Conservation (phyloP, 2,329 filamentous ascomycete genomes). For the Chrysoporthe austroafricana region DNA sequence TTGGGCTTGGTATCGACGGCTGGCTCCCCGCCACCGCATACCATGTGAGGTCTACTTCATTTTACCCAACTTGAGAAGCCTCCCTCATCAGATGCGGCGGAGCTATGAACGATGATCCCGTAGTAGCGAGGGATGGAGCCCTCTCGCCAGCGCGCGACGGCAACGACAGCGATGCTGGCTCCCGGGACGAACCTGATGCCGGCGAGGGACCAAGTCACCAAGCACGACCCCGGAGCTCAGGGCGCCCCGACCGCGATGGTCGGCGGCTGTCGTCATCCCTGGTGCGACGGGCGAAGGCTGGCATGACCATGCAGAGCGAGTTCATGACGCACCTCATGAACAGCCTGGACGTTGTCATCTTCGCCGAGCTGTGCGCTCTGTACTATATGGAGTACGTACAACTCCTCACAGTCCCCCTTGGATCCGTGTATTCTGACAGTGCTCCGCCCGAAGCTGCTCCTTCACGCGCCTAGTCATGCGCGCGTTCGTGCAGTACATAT, state of each 20-base stretch:
- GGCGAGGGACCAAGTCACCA: slow-evolving; percentile 23
- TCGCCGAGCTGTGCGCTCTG: slow-evolving; percentile 65
- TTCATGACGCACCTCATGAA: slow-evolving; percentile 64
- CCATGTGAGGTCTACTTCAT: slow-evolving; percentile 25
- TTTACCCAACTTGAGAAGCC: slow-evolving; percentile 28
- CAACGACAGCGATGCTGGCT: slow-evolving; percentile 17
- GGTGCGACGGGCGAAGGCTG: slow-evolving; percentile 35
- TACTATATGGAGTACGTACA: slow-evolving; percentile 72
- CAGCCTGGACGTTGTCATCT: slow-evolving; percentile 65
- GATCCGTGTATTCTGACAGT: slow-evolving; percentile 24
- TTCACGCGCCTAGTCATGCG: slow-evolving; percentile 65
- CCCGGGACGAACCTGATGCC: slow-evolving; percentile 8
- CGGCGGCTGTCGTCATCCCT: slow-evolving; percentile 28
- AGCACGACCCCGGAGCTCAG: neutral
- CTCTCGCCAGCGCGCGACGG: slow-evolving; percentile 32
- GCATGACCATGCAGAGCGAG: slow-evolving; percentile 59
- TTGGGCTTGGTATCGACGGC: neutral
- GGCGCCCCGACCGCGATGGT: slow-evolving; percentile 15
- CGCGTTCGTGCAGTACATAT: slow-evolving; percentile 62
- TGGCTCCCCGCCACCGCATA: slow-evolving; percentile 10
- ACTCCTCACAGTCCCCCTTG: neutral
- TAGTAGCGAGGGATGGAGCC: slow-evolving; percentile 46
- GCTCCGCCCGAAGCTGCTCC: slow-evolving; percentile 56
- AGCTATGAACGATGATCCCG: slow-evolving; percentile 52
- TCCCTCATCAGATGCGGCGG: slow-evolving; percentile 43